These are phyloP conservation scores for Candida schatavii DNA, from an alignment of 805 yeast species.

Conservation along the genomic window DNA sequence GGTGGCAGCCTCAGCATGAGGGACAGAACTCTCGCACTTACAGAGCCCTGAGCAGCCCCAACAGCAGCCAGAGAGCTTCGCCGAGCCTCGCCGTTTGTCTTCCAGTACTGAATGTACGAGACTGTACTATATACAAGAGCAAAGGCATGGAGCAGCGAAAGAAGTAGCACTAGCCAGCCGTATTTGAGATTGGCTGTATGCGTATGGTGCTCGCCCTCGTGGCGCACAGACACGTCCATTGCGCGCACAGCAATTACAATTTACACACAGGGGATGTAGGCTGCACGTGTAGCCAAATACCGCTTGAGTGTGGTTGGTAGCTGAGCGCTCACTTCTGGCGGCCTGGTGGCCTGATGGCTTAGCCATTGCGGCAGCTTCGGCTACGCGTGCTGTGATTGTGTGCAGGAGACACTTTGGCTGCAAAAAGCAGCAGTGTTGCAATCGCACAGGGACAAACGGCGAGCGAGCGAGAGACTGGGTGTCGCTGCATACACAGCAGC, in stretches of 20 bases:
- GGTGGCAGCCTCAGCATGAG: constrained; percentile 16
- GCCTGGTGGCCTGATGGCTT: too few species aligned
- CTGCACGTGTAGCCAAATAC: too few species aligned
- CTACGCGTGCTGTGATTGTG: too few species aligned
- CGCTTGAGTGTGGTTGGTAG: not conserved
- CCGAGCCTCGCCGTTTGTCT: constrained; percentile 36
- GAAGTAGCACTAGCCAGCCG: constrained; percentile 51
- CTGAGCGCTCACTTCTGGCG: too few species aligned
- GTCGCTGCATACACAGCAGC: too few species aligned
- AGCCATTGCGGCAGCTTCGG: too few species aligned
- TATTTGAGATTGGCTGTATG: constrained; percentile 59
- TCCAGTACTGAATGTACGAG: constrained; percentile 35
- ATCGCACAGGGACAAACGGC: too few species aligned
- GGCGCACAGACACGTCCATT: constrained; percentile 30
- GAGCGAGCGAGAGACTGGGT: too few species aligned
- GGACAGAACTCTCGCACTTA: too few species aligned
- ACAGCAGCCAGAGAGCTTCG: constrained; percentile 25
- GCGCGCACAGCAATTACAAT: too few species aligned
- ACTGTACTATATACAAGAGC: constrained; percentile 31
- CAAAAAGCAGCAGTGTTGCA: too few species aligned
- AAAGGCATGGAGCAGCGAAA: constrained; percentile 40
- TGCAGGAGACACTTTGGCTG: not conserved
- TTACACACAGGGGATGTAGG: too few species aligned
- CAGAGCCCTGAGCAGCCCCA: constrained; percentile 11
- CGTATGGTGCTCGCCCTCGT: constrained; percentile 43